Percentiles rank a stretch among this genome's conserved stretches.
These are phyloP conservation scores for Eutypella sp. DNA, from an alignment of 2,329 filamentous ascomycete species.

Conservation along the genomic window DNA sequence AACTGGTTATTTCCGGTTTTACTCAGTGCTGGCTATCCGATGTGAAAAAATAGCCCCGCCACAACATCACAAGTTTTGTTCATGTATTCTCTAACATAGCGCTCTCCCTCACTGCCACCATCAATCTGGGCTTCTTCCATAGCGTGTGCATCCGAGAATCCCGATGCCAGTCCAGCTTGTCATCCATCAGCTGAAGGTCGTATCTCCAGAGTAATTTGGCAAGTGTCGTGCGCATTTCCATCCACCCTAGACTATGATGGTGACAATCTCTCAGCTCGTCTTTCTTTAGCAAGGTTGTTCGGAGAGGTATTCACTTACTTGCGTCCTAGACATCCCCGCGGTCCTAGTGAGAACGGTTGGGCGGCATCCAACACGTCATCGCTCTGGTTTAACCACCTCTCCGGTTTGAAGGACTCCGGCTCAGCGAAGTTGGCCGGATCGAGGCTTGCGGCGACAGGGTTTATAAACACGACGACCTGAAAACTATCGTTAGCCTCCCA, in stretches of 20 bases:
- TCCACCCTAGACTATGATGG: slow-evolving; percentile 7
- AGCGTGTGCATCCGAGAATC: slow-evolving; percentile 18
- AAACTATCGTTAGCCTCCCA: too few species aligned
- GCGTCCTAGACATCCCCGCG: slow-evolving; percentile 1
- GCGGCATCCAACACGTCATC: slow-evolving; percentile 4
- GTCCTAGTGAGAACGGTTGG: slow-evolving; percentile 11
- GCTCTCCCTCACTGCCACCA: slow-evolving; percentile 10
- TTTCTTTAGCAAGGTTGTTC: too few species aligned
- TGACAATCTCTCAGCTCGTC: too few species aligned
- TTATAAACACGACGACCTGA: slow-evolving; percentile 8
- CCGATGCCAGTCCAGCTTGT: slow-evolving; percentile 17
- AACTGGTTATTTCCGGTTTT: too few species aligned
- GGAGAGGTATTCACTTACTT: too few species aligned
- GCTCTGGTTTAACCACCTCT: slow-evolving; percentile 11
- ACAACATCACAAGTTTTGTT: too few species aligned
- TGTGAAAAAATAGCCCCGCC: too few species aligned
- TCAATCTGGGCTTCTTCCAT: slow-evolving; percentile 18
- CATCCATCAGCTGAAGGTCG: slow-evolving; percentile 14
- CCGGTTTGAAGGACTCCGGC: slow-evolving; percentile 11
- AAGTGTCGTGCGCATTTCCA: slow-evolving; percentile 10
- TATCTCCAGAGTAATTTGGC: slow-evolving; percentile 16
- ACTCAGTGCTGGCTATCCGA: too few species aligned
- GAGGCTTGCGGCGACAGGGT: slow-evolving; percentile 9
- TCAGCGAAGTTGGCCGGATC: slow-evolving; percentile 11
- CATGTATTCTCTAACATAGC: not conserved